Evolutionary conservation across 306 rosid genomes (phyloP).

Genomic region (Geum urbanum): DNA sequence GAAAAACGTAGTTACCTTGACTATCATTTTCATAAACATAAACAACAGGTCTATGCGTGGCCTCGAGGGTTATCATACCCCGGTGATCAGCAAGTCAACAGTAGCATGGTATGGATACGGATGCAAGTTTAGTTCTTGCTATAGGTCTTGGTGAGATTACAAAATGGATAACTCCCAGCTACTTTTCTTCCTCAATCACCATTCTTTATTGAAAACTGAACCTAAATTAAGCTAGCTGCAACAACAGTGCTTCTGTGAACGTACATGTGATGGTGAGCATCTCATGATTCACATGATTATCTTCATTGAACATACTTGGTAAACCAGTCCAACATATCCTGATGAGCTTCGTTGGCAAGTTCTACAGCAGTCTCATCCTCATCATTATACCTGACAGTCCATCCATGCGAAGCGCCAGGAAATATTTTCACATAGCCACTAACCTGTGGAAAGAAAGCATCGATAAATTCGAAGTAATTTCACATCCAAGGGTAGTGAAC

Average conservation of each 20-base stretch:
- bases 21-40: too few species aligned
- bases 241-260: neutral
- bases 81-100: too few species aligned
- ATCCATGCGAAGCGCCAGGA: constrained; percentile 41
- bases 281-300: neutral
- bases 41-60: too few species aligned
- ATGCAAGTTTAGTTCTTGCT: too few species aligned
- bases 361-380: constrained; percentile 39
- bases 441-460: neutral
- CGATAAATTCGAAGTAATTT: neutral
- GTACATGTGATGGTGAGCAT: neutral
- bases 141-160: neutral
- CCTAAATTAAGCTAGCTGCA: neutral
- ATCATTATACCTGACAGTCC: constrained; percentile 34
- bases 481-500: neutral
- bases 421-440: constrained; percentile 35
- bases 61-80: too few species aligned
- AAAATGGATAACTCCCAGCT: neutral
- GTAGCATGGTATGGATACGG: too few species aligned
- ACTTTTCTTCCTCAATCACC: neutral
- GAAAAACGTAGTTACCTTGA: too few species aligned
- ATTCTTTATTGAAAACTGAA: neutral
- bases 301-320: constrained; percentile 25
- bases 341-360: constrained; percentile 40
- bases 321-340: constrained; percentile 37